A percentile compares a stretch with the other conserved stretches of the same genome.
These are phyloP conservation scores for Solanum boliviense DNA, from an alignment of 257 asterid genomes.

Conservation along the genomic window DNA sequence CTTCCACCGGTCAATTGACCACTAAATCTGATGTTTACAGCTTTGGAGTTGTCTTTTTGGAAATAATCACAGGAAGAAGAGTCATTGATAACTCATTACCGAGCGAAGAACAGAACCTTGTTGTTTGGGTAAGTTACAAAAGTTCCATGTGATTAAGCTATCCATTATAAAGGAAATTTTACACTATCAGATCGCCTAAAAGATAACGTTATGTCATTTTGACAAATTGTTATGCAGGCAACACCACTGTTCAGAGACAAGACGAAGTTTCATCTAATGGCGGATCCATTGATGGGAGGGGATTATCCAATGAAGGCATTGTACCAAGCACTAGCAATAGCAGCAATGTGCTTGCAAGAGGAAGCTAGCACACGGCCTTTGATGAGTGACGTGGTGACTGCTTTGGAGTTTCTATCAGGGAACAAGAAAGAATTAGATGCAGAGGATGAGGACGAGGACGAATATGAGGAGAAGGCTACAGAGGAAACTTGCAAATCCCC, in stretches of 20 bases:
- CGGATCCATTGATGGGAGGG: slow-evolving; percentile 57
- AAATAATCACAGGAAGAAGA: slow-evolving; percentile 74
- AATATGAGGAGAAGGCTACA: background rate
- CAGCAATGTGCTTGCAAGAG: slow-evolving; percentile 86
- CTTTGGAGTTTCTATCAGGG: slow-evolving; percentile 39
- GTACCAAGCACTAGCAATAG: slow-evolving; percentile 67
- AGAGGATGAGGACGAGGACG: slow-evolving; percentile 6
- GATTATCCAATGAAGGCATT: slow-evolving; percentile 49
- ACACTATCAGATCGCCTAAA: background rate
- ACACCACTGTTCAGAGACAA: slow-evolving; percentile 70
- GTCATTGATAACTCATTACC: slow-evolving; percentile 59
- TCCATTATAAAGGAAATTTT: background rate
- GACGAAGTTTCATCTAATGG: slow-evolving; percentile 56
- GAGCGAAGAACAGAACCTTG: slow-evolving; percentile 59
- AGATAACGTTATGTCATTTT: background rate
- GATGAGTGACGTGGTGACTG: slow-evolving; percentile 66
- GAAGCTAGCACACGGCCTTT: slow-evolving; percentile 52
- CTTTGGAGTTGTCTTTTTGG: slow-evolving; percentile 79
- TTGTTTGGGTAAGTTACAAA: slow-evolving; percentile 49
- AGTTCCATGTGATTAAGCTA: background rate
- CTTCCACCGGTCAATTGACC: slow-evolving; percentile 58
- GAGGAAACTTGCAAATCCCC: background rate
- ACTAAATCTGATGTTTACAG: slow-evolving; percentile 78
- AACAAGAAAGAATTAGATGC: slow-evolving; percentile 5
- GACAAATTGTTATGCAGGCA: slow-evolving; percentile 27